These are phyloP conservation scores for Entomortierella parvispora DNA, from an alignment of 192 early-diverging fungal species.

Conservation along the genomic window DNA sequence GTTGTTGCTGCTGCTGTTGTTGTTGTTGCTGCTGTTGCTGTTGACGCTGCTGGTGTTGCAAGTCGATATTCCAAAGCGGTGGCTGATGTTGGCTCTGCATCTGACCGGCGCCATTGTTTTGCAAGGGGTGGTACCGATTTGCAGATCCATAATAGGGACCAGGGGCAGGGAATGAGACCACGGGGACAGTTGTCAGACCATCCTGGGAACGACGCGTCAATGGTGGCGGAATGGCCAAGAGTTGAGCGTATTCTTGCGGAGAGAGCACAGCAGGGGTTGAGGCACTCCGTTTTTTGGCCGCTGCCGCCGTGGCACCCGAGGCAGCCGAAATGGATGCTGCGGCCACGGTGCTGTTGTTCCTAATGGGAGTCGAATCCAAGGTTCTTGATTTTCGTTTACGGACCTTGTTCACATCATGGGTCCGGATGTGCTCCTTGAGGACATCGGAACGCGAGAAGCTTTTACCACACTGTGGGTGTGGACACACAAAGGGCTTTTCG, in stretches of 20 bases:
- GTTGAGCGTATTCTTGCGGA: constrained; percentile 1
- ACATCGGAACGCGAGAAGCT: constrained; percentile 83
- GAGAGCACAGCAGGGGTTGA: background rate
- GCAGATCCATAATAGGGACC: background rate
- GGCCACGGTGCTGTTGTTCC: background rate
- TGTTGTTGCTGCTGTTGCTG: background rate
- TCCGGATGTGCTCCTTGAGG: constrained; percentile 79
- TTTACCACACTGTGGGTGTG: constrained; percentile 66
- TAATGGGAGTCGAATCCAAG: constrained; percentile 2
- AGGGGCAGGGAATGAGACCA: constrained; percentile 1
- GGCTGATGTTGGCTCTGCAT: background rate
- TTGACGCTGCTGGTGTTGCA: background rate
- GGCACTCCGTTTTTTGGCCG: background rate
- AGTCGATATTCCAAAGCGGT: background rate
- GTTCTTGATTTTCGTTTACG: constrained; percentile 30
- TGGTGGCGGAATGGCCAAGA: constrained; percentile 21
- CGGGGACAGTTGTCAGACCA: constrained; percentile 8
- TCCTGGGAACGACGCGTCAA: constrained; percentile 16
- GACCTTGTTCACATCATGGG: constrained; percentile 80
- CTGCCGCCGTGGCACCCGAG: background rate
- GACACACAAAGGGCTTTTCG: constrained; percentile 77
- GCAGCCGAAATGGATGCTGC: background rate
- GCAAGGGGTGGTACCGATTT: constrained; percentile 3
- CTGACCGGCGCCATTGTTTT: background rate
- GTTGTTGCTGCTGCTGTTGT: background rate